Base-by-base conservation (phyloP, 2,329 filamentous ascomycete species). In the Ceratocystis diversiconidia region DNA sequence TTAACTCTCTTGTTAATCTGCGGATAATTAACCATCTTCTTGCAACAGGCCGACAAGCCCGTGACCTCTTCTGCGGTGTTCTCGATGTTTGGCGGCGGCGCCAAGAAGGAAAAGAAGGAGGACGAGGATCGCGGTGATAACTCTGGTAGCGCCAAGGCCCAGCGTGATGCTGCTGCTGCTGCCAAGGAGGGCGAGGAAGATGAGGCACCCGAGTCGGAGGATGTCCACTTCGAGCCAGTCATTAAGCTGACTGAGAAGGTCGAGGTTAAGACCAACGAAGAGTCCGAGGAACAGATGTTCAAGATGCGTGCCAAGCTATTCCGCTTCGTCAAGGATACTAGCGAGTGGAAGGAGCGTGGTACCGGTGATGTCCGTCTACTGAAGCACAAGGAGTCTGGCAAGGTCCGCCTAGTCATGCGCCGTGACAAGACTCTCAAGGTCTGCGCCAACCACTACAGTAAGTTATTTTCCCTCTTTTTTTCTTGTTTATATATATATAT, bases 241-340 rank as follows among this genome's bases (percentile, higher is more conserved):
- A 89, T 96, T 74, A 92, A 86, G 79, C 82, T 99, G 74, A 97
- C 92, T 69, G 90, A 99, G 82, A 94, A 95, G 81, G 88, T 97
- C 73, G 92, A 97, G 74, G 88, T 85, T 74, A 95, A 95, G 84
- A 97, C 94, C 77, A 95, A 96, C 80, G 94, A 99, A 79, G 94
- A 99, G 82, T 85, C 87, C 59, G 94, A 99, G 82, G 92, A 97
- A 81, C 90, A 96, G 80, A 82, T 85, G 48, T 99, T 97, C 86
- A 97, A 97, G 87, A 96, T 97, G 92, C 90, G 94, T 73, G 94
- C 94, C 74, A 99, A 99, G 85, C 88, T 99, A 70, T 99, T 99
- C 87, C 92, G 92, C 80, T 99, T 97, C 76, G 87, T 96, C 78
- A 85, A 89, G 72, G 90, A 96, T 64, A 85, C 83, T 72, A 87